Conservation (phyloP, 345 rosid species). For the Citropsis articulata region DNA sequence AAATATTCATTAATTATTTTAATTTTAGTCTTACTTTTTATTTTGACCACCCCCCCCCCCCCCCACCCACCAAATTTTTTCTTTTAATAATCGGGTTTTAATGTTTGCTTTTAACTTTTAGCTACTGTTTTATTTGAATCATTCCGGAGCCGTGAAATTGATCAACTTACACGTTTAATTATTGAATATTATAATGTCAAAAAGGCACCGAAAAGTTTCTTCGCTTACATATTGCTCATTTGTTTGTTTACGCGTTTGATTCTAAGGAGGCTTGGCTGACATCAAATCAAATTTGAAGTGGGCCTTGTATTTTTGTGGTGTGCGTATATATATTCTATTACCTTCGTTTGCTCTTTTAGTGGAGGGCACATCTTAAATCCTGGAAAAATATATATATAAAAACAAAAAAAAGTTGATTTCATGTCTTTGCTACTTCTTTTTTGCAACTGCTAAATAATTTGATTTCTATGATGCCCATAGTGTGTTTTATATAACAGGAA, state of each 20-base stretch:
- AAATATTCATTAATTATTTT: not conserved
- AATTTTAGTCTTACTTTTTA: too few relatives aligned
- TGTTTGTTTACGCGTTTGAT: not conserved
- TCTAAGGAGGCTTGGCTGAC: not conserved
- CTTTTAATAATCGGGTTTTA: not conserved
- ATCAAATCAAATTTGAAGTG: slow-evolving; percentile 1
- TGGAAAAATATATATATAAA: not conserved
- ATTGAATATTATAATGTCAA: not conserved
- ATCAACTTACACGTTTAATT: not conserved
- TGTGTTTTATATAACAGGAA: not conserved
- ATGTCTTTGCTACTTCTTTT: not conserved
- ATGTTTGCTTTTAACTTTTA: not conserved
- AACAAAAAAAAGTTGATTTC: not conserved
- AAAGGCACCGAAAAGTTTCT: not conserved
- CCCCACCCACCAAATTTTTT: not conserved
- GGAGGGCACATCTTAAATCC: slow-evolving; percentile 17
- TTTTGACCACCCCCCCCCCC: not conserved
- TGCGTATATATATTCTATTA: not conserved
- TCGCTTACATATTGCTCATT: not conserved
- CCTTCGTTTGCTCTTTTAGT: slow-evolving; percentile 6
- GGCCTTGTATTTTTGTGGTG: not conserved
- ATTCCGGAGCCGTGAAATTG: not conserved
- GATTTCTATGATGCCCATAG: not conserved
- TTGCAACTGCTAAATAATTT: not conserved
- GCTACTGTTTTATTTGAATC: not conserved